Conservation (phyloP, 148 eudicot species). For the Talinum fruticosum region DNA sequence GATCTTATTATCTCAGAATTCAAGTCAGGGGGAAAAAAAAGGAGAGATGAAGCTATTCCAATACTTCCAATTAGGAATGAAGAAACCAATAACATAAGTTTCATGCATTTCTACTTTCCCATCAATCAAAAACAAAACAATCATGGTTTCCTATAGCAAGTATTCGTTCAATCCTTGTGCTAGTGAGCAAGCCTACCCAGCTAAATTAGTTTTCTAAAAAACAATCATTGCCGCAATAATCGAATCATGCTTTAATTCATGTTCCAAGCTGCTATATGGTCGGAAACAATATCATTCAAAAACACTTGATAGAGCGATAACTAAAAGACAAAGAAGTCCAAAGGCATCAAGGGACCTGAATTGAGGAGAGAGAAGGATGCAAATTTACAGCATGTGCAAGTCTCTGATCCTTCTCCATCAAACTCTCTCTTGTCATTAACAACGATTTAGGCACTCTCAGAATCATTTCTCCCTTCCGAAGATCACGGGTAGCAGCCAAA, state of each 20-base stretch:
- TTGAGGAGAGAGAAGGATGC: constrained; percentile 56
- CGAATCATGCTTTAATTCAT: background rate
- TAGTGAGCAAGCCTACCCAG: background rate
- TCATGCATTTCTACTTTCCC: background rate
- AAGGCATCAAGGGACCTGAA: constrained; percentile 48
- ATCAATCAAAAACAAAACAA: background rate
- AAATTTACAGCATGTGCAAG: constrained; percentile 38
- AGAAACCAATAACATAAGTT: background rate
- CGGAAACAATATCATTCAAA: no score
- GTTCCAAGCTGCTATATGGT: background rate
- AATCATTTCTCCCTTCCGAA: constrained; percentile 74
- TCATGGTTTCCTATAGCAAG: background rate
- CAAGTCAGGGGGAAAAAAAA: background rate
- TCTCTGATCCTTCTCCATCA: constrained; percentile 40
- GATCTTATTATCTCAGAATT: background rate
- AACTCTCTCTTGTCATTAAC: constrained; percentile 53
- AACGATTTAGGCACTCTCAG: constrained; percentile 74
- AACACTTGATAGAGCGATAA: background rate
- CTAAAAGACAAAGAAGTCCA: background rate
- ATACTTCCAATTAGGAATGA: background rate
- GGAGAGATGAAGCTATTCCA: no score
- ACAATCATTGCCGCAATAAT: background rate
- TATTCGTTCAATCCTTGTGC: background rate
- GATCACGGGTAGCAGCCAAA: constrained; percentile 70
- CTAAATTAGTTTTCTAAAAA: background rate